phyloP scores from a whole-genome alignment of 139 green algal genomes.

The Chlamydomonas asymmetrica region DNA sequence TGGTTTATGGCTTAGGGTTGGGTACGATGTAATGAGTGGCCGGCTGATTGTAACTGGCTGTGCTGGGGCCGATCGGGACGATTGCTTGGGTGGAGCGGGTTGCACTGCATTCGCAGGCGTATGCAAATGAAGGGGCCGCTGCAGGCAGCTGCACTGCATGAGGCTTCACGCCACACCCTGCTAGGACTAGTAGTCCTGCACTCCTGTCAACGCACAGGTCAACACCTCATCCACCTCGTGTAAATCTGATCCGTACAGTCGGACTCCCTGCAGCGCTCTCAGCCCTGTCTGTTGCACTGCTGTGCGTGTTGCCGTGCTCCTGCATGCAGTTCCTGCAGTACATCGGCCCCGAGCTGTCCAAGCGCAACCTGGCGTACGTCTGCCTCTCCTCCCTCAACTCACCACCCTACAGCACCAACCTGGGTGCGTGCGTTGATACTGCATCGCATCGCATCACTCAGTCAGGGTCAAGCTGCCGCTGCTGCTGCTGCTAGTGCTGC shows the following conservation, averaged over 20 bases:
- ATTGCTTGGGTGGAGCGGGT: not conserved
- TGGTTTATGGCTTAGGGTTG: no score
- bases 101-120: no score
- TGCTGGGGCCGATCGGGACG: not conserved
- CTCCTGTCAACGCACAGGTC: no score
- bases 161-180: no score
- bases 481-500: not conserved
- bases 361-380: constrained; percentile 34
- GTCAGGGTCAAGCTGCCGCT: not conserved
- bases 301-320: no score
- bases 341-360: constrained; percentile 30
- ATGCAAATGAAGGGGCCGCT: no score
- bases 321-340: constrained; percentile 19
- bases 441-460: not conserved
- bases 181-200: no score
- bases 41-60: not conserved
- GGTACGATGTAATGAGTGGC: not conserved
- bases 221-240: no score
- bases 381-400: constrained; percentile 19
- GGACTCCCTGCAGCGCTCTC: no score
- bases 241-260: no score
- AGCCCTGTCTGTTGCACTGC: no score
- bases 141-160: no score
- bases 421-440: not conserved
- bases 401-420: constrained; percentile 16